Evolutionary conservation across 1,284 basidiomycete genomes (phyloP), one percentile per base, ranked within the genome.

Genomic region (Cutaneotrichosporon cavernicola): DNA sequence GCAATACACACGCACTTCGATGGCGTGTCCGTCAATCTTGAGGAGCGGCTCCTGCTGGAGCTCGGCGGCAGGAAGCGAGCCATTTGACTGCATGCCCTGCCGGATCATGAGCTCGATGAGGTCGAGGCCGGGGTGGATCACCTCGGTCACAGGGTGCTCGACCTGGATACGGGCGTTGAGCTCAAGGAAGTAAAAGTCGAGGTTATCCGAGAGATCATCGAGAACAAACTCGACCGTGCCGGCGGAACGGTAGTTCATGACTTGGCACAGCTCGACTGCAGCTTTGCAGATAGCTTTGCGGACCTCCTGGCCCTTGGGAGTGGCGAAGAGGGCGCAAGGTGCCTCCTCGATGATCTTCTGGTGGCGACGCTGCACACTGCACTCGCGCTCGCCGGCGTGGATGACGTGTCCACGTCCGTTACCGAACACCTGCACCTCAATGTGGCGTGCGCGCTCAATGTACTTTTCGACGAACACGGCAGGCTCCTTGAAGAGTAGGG

Each of bases 331-430:
- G 84, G 69, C 85, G 47, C 66, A 70, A 0, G 69, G 69, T 1
- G 84, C 83, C 71, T 90, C 89, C 72, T 90, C 89, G 36, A 90
- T 84, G 5, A 90, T 84, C 72, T 90, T 90, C 76, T 90, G 89
- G 70, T 89, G 86, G 31, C 89, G 79, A 34, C 89, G 81, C 72
- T 90, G 89, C 18, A 89, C 80, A 51, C 85, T 87, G 69, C 88
- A 89, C 73, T 90, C 89, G 11, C 89, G 82, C 71, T 90, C 88
- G 38, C 87, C 86, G 80, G 89, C 84, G 72, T 88, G 86, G 14
- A 89, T 81, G 2, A 85, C 85, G 60, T 85, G 80, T 4, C 80
- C 79, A 5, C 74, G 57, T 0, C 87, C 87, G 72, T 90, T 85
- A 16, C 88, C 89, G 67, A 89, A 88, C 0, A 90, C 83, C 83